Evolutionary conservation across 1,284 basidiomycete genomes (phyloP).

Genomic region (Trichosporon ovoides): DNA sequence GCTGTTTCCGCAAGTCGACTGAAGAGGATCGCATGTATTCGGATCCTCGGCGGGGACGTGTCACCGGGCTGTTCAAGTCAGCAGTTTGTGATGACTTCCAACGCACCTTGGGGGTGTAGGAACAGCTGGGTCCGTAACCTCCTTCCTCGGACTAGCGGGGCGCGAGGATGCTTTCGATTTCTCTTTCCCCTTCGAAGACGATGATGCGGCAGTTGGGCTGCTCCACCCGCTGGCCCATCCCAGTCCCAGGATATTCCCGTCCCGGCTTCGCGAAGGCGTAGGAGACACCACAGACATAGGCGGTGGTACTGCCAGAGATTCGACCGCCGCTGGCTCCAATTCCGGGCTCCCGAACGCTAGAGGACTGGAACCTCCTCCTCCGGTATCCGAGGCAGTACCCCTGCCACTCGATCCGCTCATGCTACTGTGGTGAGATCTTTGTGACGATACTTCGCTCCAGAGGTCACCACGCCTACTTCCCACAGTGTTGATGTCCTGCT

Average conservation of each 20-base stretch:
- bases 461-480: background rate
- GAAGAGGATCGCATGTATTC: constrained; percentile 39
- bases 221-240: constrained; percentile 34
- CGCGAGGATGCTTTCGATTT: constrained; percentile 28
- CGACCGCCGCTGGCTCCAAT: constrained; percentile 21
- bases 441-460: background rate
- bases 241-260: constrained; percentile 37
- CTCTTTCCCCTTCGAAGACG: constrained; percentile 28
- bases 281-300: constrained; percentile 17
- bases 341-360: constrained; percentile 38
- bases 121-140: background rate
- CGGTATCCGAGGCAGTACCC: constrained; percentile 12
- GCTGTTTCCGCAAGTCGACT: constrained; percentile 33
- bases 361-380: constrained; percentile 27
- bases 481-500: constrained; percentile 8
- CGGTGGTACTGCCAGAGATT: constrained; percentile 16
- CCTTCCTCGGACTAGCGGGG: constrained; percentile 31
- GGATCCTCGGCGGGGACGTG: constrained; percentile 34
- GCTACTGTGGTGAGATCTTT: constrained; percentile 16
- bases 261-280: constrained; percentile 17
- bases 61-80: constrained; percentile 6
- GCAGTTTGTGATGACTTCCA: background rate
- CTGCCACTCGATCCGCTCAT: constrained; percentile 24
- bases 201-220: constrained; percentile 16
- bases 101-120: background rate